Base-by-base conservation (phyloP, 1,139 yeast genomes). In the Taiozyma sp. region DNA sequence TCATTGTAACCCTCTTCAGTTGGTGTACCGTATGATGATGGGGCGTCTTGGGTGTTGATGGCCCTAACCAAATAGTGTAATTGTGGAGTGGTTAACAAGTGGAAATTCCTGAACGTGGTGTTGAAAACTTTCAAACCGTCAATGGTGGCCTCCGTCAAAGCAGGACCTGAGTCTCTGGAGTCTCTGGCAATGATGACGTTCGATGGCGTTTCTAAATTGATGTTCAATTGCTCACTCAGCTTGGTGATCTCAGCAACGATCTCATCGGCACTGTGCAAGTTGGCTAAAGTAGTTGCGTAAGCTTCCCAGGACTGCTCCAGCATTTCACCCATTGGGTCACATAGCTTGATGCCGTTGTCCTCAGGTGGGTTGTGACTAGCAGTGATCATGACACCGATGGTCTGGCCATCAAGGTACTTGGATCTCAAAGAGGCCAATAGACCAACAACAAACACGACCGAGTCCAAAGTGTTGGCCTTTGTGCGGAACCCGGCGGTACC, bases 401-500 rank as follows among this genome's bases (percentile, higher is more conserved):
- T 80, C 63, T 85, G 74, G 2, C 96, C 91, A 2, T 72, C 70
- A 46, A 87, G 72, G 58, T 73, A 78, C 57, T 86, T 79, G 27
- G 98, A 91, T 65, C 99, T 78, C 58, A 93, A 73, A 5, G 85
- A 73, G 0, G 99, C 97, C 43, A 92, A 67, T 19, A 91, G 73
- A 1, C 97, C 97, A 23, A 87, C 90, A 14, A 95, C 80, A 69
- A 82, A 91, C 68, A 89, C 86, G 47, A 92, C 95, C 32, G 92
- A 85, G 65, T 90, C 96, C 58, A 93, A 73, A 29, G 78, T 68
- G 45, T 70, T 66, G 5, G 96, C 93, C 51, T 80, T 73, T 74
- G 85, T 84, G 57, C 99, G 81, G 73, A 95, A 93, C 9, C 99
- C 99, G 1, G 99, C 99, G 1, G 99, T 93, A 22, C 99, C 99